Conservation (phyloP, 768 basidiomycete genomes). For the Suillus discolor region DNA sequence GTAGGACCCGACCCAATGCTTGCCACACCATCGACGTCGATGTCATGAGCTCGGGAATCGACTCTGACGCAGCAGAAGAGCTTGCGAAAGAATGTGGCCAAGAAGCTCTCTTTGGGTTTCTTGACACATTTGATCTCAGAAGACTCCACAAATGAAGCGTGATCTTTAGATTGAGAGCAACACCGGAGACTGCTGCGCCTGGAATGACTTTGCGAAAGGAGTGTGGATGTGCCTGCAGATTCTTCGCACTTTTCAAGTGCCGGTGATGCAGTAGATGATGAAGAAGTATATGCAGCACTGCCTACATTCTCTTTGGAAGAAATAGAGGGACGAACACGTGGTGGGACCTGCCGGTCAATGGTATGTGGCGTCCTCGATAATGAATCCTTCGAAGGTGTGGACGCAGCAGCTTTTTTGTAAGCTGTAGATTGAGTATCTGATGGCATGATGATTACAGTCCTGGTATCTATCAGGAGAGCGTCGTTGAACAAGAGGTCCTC, state of each 20-base stretch:
- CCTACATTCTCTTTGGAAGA: conserved; percentile 6
- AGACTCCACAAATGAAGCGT: neutral
- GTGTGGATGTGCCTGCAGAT: conserved; percentile 1
- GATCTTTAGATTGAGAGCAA: conserved; percentile 3
- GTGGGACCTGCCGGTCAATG: neutral
- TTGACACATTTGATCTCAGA: neutral
- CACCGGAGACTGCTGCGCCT: neutral
- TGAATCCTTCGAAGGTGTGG: neutral
- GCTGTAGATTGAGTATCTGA: neutral
- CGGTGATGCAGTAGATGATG: conserved; percentile 4
- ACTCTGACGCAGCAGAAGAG: conserved; percentile 59
- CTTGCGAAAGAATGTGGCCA: conserved; percentile 52
- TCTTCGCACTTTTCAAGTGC: neutral
- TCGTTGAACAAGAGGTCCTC: neutral
- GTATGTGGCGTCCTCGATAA: conserved; percentile 9
- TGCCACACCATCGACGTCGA: conserved; percentile 34
- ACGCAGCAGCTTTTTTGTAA: conserved; percentile 2
- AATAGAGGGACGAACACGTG: neutral
- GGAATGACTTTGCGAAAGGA: neutral
- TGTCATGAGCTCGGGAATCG: conserved; percentile 41
- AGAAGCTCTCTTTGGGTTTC: conserved; percentile 44
- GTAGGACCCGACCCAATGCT: conserved; percentile 11
- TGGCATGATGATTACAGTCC: conserved; percentile 2
- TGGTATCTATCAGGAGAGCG: conserved; percentile 4
- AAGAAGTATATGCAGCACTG: neutral